These are phyloP conservation scores for Beauveria sp. DNA, from an alignment of 2,329 filamentous ascomycete genomes.

Conservation along the genomic window DNA sequence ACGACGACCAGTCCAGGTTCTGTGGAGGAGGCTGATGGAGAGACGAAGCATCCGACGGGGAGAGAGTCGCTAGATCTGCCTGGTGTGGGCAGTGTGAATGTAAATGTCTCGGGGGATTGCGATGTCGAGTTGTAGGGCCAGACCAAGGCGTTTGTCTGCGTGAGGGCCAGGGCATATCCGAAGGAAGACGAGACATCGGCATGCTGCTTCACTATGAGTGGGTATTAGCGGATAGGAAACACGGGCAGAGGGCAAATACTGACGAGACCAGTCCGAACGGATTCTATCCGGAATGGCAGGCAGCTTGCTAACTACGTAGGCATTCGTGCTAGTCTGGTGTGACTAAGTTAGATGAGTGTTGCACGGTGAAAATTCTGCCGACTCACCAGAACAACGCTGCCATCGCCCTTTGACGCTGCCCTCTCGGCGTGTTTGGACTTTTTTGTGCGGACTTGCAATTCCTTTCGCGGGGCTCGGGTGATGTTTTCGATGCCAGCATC, in stretches of 20 bases:
- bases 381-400: slow-evolving; percentile 57
- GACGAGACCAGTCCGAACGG: slow-evolving; percentile 58
- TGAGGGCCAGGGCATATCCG: slow-evolving; percentile 74
- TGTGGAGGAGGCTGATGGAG: slow-evolving; percentile 65
- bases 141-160: slow-evolving; percentile 72
- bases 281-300: slow-evolving; percentile 75
- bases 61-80: slow-evolving; percentile 62
- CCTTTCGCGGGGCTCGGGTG: slow-evolving; percentile 35
- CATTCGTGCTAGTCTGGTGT: slow-evolving; percentile 67
- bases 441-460: slow-evolving; percentile 53
- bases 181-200: slow-evolving; percentile 57
- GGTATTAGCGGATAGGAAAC: not conserved
- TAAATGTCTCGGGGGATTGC: slow-evolving; percentile 67
- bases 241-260: slow-evolving; percentile 20
- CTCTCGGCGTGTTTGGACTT: slow-evolving; percentile 57
- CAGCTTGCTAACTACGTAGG: slow-evolving; percentile 78
- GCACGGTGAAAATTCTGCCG: slow-evolving; percentile 11
- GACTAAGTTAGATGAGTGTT: slow-evolving; percentile 4
- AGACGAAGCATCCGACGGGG: slow-evolving; percentile 76
- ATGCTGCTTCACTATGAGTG: slow-evolving; percentile 48
- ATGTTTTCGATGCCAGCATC: slow-evolving; percentile 37
- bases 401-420: slow-evolving; percentile 55
- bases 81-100: slow-evolving; percentile 69
- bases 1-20: slow-evolving; percentile 83
- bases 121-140: slow-evolving; percentile 78